These are phyloP conservation scores for Boletus reticulatus DNA, from an alignment of 768 basidiomycete genomes.

Conservation along the genomic window DNA sequence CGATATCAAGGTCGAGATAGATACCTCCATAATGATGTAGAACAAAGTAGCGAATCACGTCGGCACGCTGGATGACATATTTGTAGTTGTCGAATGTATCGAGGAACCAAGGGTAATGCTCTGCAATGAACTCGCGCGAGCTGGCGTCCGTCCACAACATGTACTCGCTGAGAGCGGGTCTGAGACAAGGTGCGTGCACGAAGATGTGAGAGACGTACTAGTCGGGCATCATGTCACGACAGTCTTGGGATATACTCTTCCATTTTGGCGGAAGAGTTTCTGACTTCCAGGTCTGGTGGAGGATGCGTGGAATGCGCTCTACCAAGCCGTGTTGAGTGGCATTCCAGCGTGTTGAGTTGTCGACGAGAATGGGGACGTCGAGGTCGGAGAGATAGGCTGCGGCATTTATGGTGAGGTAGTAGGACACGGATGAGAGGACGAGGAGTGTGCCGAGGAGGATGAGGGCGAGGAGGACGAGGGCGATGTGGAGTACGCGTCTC, in stretches of 20 bases:
- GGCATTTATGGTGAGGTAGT: conserved; percentile 80
- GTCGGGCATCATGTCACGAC: conserved; percentile 91
- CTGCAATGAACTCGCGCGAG: conserved; percentile 86
- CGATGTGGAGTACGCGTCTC: conserved; percentile 43
- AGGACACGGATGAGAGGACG: conserved; percentile 89
- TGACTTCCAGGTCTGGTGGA: conserved; percentile 99
- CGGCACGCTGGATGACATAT: conserved; percentile 93
- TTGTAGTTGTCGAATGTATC: conserved; percentile 90
- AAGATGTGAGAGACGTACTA: conserved; percentile 62
- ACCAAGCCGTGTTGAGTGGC: conserved; percentile 56
- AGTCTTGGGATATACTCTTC: conserved; percentile 77
- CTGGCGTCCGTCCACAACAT: conserved; percentile 95
- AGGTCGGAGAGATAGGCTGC: conserved; percentile 76
- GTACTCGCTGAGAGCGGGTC: conserved; percentile 65
- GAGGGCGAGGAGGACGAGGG: conserved; percentile 62
- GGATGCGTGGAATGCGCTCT: conserved; percentile 85
- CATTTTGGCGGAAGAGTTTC: conserved; percentile 81
- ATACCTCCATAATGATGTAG: conserved; percentile 94
- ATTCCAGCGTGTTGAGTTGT: conserved; percentile 59
- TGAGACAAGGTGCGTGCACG: conserved; percentile 12
- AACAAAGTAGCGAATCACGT: conserved; percentile 97
- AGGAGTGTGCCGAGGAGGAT: conserved; percentile 85
- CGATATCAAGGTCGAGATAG: conserved; percentile 96
- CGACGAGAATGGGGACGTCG: conserved; percentile 62
- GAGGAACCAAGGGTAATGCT: conserved; percentile 89